Percentiles rank a stretch among this genome's conserved stretches.
These are phyloP conservation scores for Cinnamomum chago DNA, from an alignment of 164 flowering plant species.

Conservation along the genomic window DNA sequence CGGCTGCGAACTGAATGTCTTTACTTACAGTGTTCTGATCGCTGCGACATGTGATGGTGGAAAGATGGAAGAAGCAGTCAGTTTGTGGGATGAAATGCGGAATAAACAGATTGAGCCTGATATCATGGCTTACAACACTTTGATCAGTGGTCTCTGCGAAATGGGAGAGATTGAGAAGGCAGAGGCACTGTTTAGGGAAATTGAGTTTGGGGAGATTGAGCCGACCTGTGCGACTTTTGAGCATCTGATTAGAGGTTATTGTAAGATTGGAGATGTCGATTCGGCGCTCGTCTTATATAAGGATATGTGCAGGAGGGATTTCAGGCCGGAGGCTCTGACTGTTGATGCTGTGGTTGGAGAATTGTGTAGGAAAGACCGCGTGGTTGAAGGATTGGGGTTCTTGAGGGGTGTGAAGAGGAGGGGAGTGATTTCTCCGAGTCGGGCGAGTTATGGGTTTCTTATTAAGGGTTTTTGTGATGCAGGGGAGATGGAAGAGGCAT, in stretches of 20 bases:
- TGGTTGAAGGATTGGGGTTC: constrained; percentile 42
- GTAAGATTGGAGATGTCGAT: constrained; percentile 49
- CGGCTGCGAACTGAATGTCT: constrained; percentile 41
- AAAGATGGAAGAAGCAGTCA: constrained; percentile 46
- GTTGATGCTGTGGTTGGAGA: constrained; percentile 38
- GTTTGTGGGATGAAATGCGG: constrained; percentile 63
- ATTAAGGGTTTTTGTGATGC: constrained; percentile 55
- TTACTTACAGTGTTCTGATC: constrained; percentile 58
- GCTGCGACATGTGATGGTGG: constrained; percentile 54
- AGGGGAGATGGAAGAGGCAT: constrained; percentile 67
- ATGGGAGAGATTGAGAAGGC: constrained; percentile 45
- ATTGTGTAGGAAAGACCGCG: constrained; percentile 39
- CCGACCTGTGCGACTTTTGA: constrained; percentile 54
- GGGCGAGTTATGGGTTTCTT: constrained; percentile 42
- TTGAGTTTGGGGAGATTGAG: constrained; percentile 53
- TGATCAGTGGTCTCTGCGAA: constrained; percentile 63
- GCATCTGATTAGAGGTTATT: constrained; percentile 68
- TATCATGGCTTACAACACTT: constrained; percentile 58
- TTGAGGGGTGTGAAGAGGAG: constrained; percentile 28
- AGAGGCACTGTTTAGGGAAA: constrained; percentile 55
- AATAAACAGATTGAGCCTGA: constrained; percentile 43
- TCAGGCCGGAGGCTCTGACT: constrained; percentile 43
- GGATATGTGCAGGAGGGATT: constrained; percentile 53
- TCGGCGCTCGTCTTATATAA: constrained; percentile 49
- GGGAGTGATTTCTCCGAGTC: constrained; percentile 27